phyloP scores from a whole-genome alignment of 805 yeast species.

The Saccharomycopsis fermentans region DNA sequence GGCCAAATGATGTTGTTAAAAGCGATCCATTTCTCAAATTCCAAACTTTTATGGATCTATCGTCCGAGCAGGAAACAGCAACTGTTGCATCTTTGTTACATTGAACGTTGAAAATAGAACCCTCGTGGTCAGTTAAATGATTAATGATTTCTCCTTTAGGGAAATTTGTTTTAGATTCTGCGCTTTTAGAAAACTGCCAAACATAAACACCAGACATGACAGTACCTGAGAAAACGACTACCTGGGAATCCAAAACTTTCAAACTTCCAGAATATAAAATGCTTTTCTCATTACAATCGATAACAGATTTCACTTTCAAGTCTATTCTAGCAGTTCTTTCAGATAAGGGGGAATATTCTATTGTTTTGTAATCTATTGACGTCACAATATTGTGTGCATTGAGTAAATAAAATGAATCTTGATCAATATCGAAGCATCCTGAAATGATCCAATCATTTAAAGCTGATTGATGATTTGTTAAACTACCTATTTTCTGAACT shows the following conservation, averaged over 20 bases:
- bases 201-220: slow-evolving; percentile 80
- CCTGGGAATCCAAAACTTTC: slow-evolving; percentile 33
- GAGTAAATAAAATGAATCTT: slow-evolving; percentile 37
- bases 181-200: slow-evolving; percentile 41
- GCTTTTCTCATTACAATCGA: slow-evolving; percentile 56
- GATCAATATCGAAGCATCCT: slow-evolving; percentile 36
- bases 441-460: slow-evolving; percentile 75
- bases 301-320: slow-evolving; percentile 22
- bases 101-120: slow-evolving; percentile 78
- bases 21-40: slow-evolving; percentile 45
- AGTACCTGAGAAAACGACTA: slow-evolving; percentile 78
- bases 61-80: slow-evolving; percentile 84
- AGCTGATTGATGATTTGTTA: slow-evolving; percentile 31
- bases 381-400: slow-evolving; percentile 74
- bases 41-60: slow-evolving; percentile 77
- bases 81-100: slow-evolving; percentile 45
- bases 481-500: not conserved
- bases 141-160: slow-evolving; percentile 31
- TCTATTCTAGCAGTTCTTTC: slow-evolving; percentile 19
- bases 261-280: slow-evolving; percentile 83
- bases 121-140: slow-evolving; percentile 69
- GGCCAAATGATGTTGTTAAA: slow-evolving; percentile 90
- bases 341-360: slow-evolving; percentile 19
- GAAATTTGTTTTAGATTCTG: slow-evolving; percentile 14
- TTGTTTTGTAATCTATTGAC: slow-evolving; percentile 19